A percentile compares a stretch with the other conserved stretches of the same genome.
Evolutionary conservation across 768 basidiomycete genomes (phyloP).

Genomic region (Phaeotremella skinneri): DNA sequence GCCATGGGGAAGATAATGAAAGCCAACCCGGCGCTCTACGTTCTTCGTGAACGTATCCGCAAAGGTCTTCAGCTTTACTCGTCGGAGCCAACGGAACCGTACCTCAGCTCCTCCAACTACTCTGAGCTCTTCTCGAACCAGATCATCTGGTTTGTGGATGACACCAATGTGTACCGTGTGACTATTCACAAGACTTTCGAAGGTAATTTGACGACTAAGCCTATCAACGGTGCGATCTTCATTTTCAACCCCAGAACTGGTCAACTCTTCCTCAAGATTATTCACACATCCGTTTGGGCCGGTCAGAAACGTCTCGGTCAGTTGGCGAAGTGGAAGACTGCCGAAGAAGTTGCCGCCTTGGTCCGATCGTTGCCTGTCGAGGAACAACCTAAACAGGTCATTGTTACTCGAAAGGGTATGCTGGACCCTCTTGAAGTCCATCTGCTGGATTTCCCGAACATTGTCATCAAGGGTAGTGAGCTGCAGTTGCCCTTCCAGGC

Average conservation of each 20-base stretch:
- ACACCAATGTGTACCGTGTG: slow-evolving; percentile 95
- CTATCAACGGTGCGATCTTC: slow-evolving; percentile 63
- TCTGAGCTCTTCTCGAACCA: slow-evolving; percentile 97
- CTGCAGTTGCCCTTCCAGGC: slow-evolving; percentile 99
- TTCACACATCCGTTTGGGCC: slow-evolving; percentile 99
- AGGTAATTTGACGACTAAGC: slow-evolving; percentile 98
- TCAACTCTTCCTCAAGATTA: slow-evolving; percentile 96
- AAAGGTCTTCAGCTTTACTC: slow-evolving; percentile 98
- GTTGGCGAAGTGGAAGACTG: slow-evolving; percentile 90
- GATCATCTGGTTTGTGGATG: slow-evolving; percentile 99
- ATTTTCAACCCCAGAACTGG: slow-evolving; percentile 99
- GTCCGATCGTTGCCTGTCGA: slow-evolving; percentile 98
- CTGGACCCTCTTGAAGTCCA: slow-evolving; percentile 90
- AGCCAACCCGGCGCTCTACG: slow-evolving; percentile 96
- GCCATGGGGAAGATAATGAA: slow-evolving; percentile 99
- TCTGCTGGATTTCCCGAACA: slow-evolving; percentile 98
- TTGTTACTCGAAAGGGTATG: slow-evolving; percentile 99
- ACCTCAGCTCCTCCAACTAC: slow-evolving; percentile 89
- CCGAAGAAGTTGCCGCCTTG: slow-evolving; percentile 98
- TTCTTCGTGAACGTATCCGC: slow-evolving; percentile 95
- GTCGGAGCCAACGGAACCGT: slow-evolving; percentile 98
- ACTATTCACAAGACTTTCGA: slow-evolving; percentile 96
- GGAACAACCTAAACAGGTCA: slow-evolving; percentile 99
- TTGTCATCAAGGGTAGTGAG: slow-evolving; percentile 99
- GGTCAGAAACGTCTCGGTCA: slow-evolving; percentile 99